Evolutionary conservation across 108 stramenopile genomes (phyloP), one percentile per base, ranked within the genome.

Genomic region (Epithemia pelagica): DNA sequence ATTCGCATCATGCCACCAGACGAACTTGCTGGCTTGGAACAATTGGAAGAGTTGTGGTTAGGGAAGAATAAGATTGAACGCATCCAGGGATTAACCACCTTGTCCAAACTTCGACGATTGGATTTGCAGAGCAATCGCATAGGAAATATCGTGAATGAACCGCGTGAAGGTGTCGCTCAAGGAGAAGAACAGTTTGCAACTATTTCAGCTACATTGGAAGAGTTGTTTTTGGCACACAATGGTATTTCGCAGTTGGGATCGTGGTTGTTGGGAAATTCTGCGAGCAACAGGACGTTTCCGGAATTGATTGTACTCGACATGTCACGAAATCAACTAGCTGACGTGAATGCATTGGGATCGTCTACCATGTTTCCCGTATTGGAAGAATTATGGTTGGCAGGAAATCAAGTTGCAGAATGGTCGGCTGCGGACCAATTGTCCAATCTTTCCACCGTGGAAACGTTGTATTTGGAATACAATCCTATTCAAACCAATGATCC

Each of bases 391-490:
- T 99, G 98, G 98, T 71, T 98, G 61, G 95, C 96, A 0, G 93
- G 95, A 30, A 99, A 99, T 87, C 75, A 90, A 62, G 92, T 99
- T 58, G 67, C 78, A 61, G 64, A 75, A 30, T 95, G 95, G 69
- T 78, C 81, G 3, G 96, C 88, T 61, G 74, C 97, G 8, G 67
- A 81, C 54, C 74, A 77, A 18, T 52, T 94, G 27, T 58, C 81
- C 18, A 62, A 71, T 24, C 62, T 32, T 57, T 76, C 54, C 21
- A 56, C 61, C n/a, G 74, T 99, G 77, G 82, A 88, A 28, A 93
- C 90, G 18, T 66, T 99, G 5, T 99, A 99, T 74, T 76, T 99
- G 64, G 99, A 99, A 76, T 95, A 97, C 77, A 97, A 97, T 70
- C 95, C 96, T 0, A 69, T 97, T 19, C 88, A 83, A 22, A 46